Percentiles rank a stretch among this genome's conserved stretches.
Evolutionary conservation across 2,329 filamentous ascomycete genomes (phyloP).

Genomic region (Colletotrichum sp.): DNA sequence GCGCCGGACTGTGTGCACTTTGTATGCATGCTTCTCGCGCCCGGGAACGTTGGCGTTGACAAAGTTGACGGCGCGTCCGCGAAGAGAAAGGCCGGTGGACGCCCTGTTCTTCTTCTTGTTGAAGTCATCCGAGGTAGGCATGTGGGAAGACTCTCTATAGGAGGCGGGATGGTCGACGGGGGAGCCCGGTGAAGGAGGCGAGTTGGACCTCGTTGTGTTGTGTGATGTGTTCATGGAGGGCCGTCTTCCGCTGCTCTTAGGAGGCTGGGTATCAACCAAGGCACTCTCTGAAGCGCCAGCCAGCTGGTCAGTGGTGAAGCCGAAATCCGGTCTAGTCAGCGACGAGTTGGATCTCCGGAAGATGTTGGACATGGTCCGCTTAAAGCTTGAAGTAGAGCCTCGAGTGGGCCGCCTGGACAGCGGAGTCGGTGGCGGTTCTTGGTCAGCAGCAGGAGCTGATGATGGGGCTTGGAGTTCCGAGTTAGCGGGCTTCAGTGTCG

Average conservation of each 20-base stretch:
- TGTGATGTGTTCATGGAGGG: slow-evolving; percentile 53
- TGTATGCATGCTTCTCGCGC: slow-evolving; percentile 30
- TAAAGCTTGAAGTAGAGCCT: slow-evolving; percentile 49
- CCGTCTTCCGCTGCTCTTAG: slow-evolving; percentile 10
- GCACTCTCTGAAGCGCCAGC: slow-evolving; percentile 26
- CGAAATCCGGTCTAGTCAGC: slow-evolving; percentile 29
- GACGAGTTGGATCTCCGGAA: slow-evolving; percentile 49
- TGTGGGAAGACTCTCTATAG: slow-evolving; percentile 30
- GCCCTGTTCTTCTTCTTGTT: slow-evolving; percentile 55
- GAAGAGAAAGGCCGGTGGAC: slow-evolving; percentile 55
- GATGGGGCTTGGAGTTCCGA: slow-evolving; percentile 5
- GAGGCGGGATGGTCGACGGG: slow-evolving; percentile 46
- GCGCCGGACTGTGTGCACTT: slow-evolving; percentile 27
- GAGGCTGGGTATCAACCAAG: slow-evolving; percentile 10
- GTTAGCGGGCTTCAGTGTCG: not conserved
- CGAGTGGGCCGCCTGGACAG: slow-evolving; percentile 46
- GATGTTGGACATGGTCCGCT: slow-evolving; percentile 55
- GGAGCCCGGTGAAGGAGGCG: slow-evolving; percentile 55
- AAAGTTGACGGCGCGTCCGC: slow-evolving; percentile 55
- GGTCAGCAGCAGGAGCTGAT: slow-evolving; percentile 20
- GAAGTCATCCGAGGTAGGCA: slow-evolving; percentile 52
- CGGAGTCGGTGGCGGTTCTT: slow-evolving; percentile 32
- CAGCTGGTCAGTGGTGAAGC: slow-evolving; percentile 20
- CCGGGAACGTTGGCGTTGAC: slow-evolving; percentile 33
- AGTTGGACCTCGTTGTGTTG: slow-evolving; percentile 51